Conservation (phyloP, 305 asterid species). For the Fraxinus nigra region DNA sequence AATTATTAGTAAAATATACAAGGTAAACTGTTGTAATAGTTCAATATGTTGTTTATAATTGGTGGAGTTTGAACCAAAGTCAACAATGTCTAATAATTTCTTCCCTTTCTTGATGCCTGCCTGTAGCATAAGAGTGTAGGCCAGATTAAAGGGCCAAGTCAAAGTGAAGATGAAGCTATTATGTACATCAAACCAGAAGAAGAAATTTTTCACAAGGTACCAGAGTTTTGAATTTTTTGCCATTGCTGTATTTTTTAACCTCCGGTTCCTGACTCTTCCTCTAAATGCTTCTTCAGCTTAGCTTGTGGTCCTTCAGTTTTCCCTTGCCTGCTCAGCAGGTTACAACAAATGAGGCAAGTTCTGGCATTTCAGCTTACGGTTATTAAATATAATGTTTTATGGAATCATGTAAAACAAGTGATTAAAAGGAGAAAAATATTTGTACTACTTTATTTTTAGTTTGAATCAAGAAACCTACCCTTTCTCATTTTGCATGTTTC, state of each 20-base stretch:
- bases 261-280: slow-evolving; percentile 19
- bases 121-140: slow-evolving; percentile 60
- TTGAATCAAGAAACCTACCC: neutral
- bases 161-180: slow-evolving; percentile 47
- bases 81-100: neutral
- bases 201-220: slow-evolving; percentile 67
- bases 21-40: slow-evolving; percentile 41
- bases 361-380: neutral
- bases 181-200: slow-evolving; percentile 75
- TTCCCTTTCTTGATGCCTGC: slow-evolving; percentile 18
- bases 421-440: neutral
- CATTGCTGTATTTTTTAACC: slow-evolving; percentile 9
- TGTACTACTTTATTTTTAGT: neutral
- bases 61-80: neutral
- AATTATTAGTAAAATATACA: slow-evolving; percentile 71
- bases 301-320: slow-evolving; percentile 86
- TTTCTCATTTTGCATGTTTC: neutral
- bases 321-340: slow-evolving; percentile 59
- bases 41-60: neutral
- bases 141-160: slow-evolving; percentile 30
- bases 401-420: neutral
- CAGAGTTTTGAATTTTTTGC: neutral
- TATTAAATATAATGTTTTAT: neutral
- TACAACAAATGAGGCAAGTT: slow-evolving; percentile 63
- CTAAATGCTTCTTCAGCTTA: slow-evolving; percentile 55